Percentiles rank a stretch among this genome's conserved stretches.
phyloP scores from a whole-genome alignment of 352 stramenopile genomes.

The Aphanomyces cochlioides region DNA sequence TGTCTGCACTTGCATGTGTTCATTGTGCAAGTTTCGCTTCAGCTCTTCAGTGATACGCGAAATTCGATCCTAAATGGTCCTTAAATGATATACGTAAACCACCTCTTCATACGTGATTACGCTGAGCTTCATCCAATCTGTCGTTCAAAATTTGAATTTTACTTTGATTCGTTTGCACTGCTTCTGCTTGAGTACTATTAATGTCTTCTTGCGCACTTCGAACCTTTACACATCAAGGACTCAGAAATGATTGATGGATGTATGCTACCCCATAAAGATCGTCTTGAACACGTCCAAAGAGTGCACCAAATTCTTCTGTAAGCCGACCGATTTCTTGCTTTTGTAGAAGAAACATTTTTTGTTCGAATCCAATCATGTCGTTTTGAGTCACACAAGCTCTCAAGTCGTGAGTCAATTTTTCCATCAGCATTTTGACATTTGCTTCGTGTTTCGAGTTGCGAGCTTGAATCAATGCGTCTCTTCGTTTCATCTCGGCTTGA shows the following conservation, averaged over 20 bases:
- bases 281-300: constrained; percentile 25
- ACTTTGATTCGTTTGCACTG: constrained; percentile 21
- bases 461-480: constrained; percentile 69
- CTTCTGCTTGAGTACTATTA: constrained; percentile 67
- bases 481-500: constrained; percentile 78
- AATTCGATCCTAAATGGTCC: constrained; percentile 15
- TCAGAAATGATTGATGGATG: neutral
- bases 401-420: constrained; percentile 75
- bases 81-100: neutral
- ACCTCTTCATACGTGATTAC: constrained; percentile 14
- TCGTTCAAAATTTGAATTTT: constrained; percentile 25
- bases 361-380: constrained; percentile 69
- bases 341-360: constrained; percentile 34
- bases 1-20: constrained; percentile 29
- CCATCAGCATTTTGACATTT: constrained; percentile 64
- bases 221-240: constrained; percentile 6
- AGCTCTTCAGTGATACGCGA: constrained; percentile 19
- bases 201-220: constrained; percentile 62
- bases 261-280: constrained; percentile 24
- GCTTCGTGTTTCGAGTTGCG: constrained; percentile 73
- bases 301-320: constrained; percentile 20
- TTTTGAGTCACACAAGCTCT: constrained; percentile 70
- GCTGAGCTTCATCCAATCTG: constrained; percentile 15
- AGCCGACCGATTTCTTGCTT: constrained; percentile 25
- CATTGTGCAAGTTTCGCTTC: constrained; percentile 21